Conservation (phyloP, 2,329 filamentous ascomycete genomes). For the Gyromitra esculenta region DNA sequence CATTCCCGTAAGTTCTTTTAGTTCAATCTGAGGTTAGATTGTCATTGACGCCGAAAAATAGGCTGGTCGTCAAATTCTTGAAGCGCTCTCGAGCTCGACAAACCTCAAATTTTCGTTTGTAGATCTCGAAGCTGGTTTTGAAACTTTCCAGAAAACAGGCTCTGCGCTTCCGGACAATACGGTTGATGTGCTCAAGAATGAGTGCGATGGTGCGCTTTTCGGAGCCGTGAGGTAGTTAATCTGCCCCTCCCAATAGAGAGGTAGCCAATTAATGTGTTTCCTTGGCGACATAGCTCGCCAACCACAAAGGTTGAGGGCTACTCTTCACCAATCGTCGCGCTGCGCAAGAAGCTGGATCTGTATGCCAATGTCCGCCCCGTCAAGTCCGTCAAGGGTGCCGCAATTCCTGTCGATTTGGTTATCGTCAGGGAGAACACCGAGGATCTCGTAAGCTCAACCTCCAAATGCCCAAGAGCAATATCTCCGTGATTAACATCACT, state of each 20-base stretch:
- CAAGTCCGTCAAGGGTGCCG: constrained; percentile 73
- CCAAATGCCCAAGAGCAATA: neutral
- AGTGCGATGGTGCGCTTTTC: constrained; percentile 96
- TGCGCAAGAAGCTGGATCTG: constrained; percentile 92
- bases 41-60: neutral
- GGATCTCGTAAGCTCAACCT: constrained; percentile 69
- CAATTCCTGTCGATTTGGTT: constrained; percentile 84
- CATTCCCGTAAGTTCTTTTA: constrained; percentile 70
- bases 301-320: constrained; percentile 91
- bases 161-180: constrained; percentile 89
- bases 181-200: constrained; percentile 83
- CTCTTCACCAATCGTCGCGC: constrained; percentile 93
- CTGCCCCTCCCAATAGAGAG: constrained; percentile 61
- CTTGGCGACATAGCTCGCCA: constrained; percentile 69
- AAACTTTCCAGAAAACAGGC: constrained; percentile 90
- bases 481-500: neutral
- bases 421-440: constrained; percentile 99
- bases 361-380: constrained; percentile 94
- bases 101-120: constrained; percentile 94
- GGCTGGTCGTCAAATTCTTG: constrained; percentile 87
- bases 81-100: constrained; percentile 89
- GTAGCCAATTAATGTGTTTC: neutral
- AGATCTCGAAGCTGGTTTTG: constrained; percentile 90
- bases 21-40: neutral
- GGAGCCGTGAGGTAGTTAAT: constrained; percentile 73